A percentile compares a stretch with the other conserved stretches of the same genome.
phyloP scores from a whole-genome alignment of 169 alveolate genomes.

The Plasmodium gonderi region DNA sequence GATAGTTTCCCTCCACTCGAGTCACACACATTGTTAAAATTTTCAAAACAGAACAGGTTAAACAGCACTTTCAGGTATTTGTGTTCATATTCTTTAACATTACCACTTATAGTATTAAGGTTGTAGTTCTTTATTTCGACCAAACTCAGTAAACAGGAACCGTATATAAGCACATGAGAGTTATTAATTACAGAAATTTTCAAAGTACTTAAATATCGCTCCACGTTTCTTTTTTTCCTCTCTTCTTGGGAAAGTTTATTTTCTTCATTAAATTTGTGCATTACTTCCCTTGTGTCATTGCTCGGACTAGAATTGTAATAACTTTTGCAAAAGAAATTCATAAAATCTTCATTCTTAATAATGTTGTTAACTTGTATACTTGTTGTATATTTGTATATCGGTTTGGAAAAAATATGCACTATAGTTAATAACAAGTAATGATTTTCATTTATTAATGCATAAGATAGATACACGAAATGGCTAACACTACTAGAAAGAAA shows the following conservation, averaged over 20 bases:
- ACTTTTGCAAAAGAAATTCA: neutral
- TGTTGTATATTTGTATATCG: constrained; percentile 28
- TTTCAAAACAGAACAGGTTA: constrained; percentile 14
- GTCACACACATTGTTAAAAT: constrained; percentile 36
- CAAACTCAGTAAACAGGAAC: constrained; percentile 31
- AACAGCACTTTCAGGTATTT: constrained; percentile 14
- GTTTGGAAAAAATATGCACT: constrained; percentile 36
- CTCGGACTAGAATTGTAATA: neutral
- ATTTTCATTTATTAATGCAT: neutral
- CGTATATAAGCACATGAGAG: constrained; percentile 23
- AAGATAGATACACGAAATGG: constrained; percentile 23
- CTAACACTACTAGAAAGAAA: constrained; percentile 30
- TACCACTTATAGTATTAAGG: neutral
- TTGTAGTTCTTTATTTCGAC: constrained; percentile 23
- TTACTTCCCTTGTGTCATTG: neutral
- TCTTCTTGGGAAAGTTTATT: neutral
- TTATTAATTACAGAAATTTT: constrained; percentile 42
- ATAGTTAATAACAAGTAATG: constrained; percentile 34
- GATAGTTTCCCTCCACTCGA: constrained; percentile 11
- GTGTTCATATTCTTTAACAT: constrained; percentile 29
- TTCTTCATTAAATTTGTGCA: neutral
- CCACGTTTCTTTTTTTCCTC: neutral
- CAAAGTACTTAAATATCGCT: constrained; percentile 32
- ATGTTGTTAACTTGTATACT: constrained; percentile 6
- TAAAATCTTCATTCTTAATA: constrained; percentile 25